Percentiles rank a stretch among this genome's conserved stretches.
These are phyloP conservation scores for Phaffia australis DNA, from an alignment of 768 basidiomycete species.

Conservation along the genomic window DNA sequence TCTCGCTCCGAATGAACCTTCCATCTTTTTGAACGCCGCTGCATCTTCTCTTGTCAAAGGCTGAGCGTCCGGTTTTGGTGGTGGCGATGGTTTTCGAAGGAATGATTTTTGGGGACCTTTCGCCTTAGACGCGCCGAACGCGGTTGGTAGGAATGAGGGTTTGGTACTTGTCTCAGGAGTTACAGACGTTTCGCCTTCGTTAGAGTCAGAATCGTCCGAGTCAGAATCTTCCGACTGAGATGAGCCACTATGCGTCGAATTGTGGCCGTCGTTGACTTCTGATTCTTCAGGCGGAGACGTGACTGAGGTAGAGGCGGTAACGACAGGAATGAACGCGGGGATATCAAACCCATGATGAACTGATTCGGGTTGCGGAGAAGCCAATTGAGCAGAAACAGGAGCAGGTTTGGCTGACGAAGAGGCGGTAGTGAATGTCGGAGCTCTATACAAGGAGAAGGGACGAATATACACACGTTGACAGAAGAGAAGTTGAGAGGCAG, in stretches of 20 bases:
- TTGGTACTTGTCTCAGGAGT: neutral
- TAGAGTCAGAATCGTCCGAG: neutral
- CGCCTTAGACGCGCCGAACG: slow-evolving; percentile 14
- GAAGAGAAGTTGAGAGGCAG: neutral
- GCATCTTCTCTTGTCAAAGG: slow-evolving; percentile 11
- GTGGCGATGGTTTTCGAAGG: slow-evolving; percentile 1
- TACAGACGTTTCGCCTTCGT: slow-evolving; percentile 11
- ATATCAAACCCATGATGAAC: neutral
- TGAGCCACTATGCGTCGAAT: too few species aligned
- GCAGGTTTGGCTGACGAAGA: slow-evolving; percentile 2
- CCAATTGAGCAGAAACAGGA: neutral
- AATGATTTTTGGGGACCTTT: slow-evolving; percentile 8
- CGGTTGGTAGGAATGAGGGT: neutral
- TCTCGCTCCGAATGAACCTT: slow-evolving; percentile 68
- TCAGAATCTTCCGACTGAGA: neutral
- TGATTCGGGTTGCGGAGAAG: neutral
- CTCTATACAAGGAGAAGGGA: slow-evolving; percentile 5
- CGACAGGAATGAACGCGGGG: neutral
- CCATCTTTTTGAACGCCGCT: slow-evolving; percentile 55
- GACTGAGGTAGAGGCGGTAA: too few species aligned
- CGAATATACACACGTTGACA: too few species aligned
- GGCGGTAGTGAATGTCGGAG: slow-evolving; percentile 12
- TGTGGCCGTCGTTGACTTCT: too few species aligned
- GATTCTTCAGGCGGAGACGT: too few species aligned
- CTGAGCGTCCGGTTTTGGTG: neutral